Percentiles rank a stretch among this genome's conserved stretches.
Conservation (phyloP, 2,329 filamentous ascomycete species). For the Colletotrichum gloeosporioides region DNA sequence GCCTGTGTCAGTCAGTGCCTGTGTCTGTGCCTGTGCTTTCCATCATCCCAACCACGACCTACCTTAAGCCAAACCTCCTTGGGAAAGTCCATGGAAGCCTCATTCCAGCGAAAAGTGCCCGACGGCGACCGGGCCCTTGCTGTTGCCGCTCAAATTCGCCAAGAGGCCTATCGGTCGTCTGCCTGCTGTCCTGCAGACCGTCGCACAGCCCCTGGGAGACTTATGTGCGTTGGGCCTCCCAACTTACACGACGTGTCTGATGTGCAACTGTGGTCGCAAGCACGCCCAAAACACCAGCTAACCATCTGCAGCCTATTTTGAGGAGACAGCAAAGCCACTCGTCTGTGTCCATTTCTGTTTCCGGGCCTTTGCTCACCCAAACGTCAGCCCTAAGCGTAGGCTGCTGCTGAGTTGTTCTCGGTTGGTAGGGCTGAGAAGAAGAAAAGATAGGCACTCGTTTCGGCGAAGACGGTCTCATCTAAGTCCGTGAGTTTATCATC, state of each 20-base stretch:
- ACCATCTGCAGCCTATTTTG: background rate
- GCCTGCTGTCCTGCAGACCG: background rate
- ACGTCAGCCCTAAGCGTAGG: background rate
- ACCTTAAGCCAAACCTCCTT: background rate
- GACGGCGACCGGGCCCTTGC: background rate
- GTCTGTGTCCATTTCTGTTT: background rate
- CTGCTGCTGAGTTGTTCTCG: background rate
- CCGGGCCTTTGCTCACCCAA: background rate
- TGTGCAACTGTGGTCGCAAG: background rate
- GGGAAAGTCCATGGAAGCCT: conserved; percentile 2
- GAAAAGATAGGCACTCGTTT: background rate
- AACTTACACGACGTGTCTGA: background rate
- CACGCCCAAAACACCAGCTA: background rate
- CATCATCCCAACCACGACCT: background rate
- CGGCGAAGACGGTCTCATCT: background rate
- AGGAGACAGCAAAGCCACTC: background rate
- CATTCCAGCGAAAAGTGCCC: background rate
- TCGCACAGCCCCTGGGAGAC: background rate
- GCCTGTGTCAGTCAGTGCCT: background rate
- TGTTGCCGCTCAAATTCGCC: background rate
- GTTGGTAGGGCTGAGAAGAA: conserved; percentile 17
- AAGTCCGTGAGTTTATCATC: background rate
- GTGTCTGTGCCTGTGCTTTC: background rate
- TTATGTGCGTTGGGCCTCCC: background rate
- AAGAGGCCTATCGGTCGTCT: background rate